Evolutionary conservation across 2,329 filamentous ascomycete species (phyloP), one percentile per base, ranked within the genome.

Genomic region (Esteya vermicola): DNA sequence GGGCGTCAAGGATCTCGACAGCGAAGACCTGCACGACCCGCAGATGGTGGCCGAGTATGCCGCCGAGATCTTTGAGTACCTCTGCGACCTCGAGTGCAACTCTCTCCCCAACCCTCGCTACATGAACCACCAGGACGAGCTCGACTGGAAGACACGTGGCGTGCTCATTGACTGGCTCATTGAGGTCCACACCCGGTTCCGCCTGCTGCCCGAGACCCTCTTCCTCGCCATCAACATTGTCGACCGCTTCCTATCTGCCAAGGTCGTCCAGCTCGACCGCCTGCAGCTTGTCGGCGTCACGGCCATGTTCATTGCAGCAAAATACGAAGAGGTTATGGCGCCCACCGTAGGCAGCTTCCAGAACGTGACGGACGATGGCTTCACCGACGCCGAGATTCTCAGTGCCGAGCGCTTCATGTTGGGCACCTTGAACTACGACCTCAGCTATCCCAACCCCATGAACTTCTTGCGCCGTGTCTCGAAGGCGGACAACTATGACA

Each of bases 391-490:
- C 34, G 91, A 98, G 64, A 96, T 98, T 50, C 72, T 98, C 30
- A 89, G 85, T 55, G 91, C 91, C n/a, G 91, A 98, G 63, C 83
- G 91, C 50, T 94, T 93, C 58, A 80, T 98, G 49, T 78, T 98
- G 39, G 75, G 77, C 49, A 86, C 86, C 6, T 74, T 98, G 45
- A 81, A 95, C 65, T 98, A 95, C 60, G 89, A 98, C 57, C 77
- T 98, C 48, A 95, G 88, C 67, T 98, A 95, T 57, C 91, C 91
- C 42, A 98, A 98, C 63, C 91, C 91, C 19, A 98, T 98, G 91
- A 98, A 98, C 72, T 98, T 98, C 67, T 76, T 98, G 45, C 85
- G 91, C 48, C 84, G 93, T 50, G 94, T 98, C 61, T 96, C 89
- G 46, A 98, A 98, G 70, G 93, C 91, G 54, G 93, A 98, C 65